These are phyloP conservation scores for Saraca asoca DNA, from an alignment of 331 rosid genomes.

Conservation along the genomic window DNA sequence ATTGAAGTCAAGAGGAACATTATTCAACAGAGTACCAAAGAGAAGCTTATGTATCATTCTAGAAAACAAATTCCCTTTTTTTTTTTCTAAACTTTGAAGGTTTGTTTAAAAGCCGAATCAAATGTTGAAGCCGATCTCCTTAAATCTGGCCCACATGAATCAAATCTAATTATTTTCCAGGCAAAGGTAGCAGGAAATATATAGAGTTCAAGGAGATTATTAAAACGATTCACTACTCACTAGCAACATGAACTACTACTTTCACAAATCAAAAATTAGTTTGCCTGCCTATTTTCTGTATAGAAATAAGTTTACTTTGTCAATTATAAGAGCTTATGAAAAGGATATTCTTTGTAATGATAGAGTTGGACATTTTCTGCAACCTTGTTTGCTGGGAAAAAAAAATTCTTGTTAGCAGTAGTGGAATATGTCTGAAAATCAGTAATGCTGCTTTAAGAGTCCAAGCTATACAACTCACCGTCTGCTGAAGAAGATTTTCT, in stretches of 20 bases:
- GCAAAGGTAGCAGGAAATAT: not conserved
- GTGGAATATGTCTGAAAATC: constrained; percentile 21
- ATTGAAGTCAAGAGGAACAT: constrained; percentile 61
- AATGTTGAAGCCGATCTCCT: constrained; percentile 11
- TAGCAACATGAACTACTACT: not conserved
- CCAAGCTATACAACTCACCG: constrained; percentile 51
- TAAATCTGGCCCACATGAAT: not conserved
- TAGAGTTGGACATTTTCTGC: constrained; percentile 89
- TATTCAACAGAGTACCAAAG: constrained; percentile 20
- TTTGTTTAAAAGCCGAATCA: too few species aligned
- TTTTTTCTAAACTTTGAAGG: too few species aligned
- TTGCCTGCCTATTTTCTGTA: not conserved
- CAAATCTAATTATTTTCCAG: not conserved
- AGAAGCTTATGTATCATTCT: not conserved
- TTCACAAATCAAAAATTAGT: constrained; percentile 30
- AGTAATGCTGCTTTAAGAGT: constrained; percentile 31
- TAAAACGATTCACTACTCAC: not conserved
- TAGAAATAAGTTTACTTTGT: not conserved
- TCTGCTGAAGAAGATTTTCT: too few species aligned
- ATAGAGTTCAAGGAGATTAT: not conserved
- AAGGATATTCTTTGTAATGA: constrained; percentile 91
- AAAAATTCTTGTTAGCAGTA: constrained; percentile 38
- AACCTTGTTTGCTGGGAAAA: constrained; percentile 87
- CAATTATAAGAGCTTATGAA: constrained; percentile 16
- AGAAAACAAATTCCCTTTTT: not conserved